A percentile compares a stretch with the other conserved stretches of the same genome.
phyloP scores from a whole-genome alignment of 305 asterid species.

The Plantago coronopus region DNA sequence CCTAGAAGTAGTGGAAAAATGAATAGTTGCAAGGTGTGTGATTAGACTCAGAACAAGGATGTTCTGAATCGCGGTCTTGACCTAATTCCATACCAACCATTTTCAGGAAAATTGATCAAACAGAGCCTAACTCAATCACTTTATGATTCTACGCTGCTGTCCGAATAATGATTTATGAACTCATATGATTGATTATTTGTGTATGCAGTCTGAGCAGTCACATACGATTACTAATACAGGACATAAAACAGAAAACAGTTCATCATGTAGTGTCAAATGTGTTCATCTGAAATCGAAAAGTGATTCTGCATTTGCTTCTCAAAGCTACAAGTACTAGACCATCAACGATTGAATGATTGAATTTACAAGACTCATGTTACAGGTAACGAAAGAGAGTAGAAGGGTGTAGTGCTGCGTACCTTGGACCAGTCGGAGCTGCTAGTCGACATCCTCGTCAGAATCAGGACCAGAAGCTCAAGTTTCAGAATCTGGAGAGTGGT shows the following conservation, averaged over 20 bases:
- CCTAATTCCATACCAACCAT: background rate
- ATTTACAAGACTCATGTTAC: background rate
- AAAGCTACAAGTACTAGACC: background rate
- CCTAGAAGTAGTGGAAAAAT: background rate
- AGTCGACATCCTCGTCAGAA: constrained; percentile 33
- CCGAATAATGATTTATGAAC: background rate
- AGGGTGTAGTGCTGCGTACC: constrained; percentile 22
- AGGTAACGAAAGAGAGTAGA: background rate
- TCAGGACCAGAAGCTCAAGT: constrained; percentile 1
- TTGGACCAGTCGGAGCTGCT: constrained; percentile 44
- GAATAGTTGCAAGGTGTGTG: background rate
- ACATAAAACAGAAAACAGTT: background rate
- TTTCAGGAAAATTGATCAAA: too few species aligned
- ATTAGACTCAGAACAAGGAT: background rate
- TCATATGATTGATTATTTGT: background rate
- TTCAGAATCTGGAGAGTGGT: constrained; percentile 2
- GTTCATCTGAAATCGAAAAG: too few species aligned
- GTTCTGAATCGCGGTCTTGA: background rate
- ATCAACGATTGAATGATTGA: background rate
- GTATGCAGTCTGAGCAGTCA: background rate
- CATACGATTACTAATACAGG: background rate
- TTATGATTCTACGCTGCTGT: too few species aligned
- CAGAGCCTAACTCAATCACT: too few species aligned
- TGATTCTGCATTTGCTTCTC: background rate
- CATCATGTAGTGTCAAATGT: too few species aligned